phyloP scores from a whole-genome alignment of 352 stramenopile species.

The Blastocystis sp. region DNA sequence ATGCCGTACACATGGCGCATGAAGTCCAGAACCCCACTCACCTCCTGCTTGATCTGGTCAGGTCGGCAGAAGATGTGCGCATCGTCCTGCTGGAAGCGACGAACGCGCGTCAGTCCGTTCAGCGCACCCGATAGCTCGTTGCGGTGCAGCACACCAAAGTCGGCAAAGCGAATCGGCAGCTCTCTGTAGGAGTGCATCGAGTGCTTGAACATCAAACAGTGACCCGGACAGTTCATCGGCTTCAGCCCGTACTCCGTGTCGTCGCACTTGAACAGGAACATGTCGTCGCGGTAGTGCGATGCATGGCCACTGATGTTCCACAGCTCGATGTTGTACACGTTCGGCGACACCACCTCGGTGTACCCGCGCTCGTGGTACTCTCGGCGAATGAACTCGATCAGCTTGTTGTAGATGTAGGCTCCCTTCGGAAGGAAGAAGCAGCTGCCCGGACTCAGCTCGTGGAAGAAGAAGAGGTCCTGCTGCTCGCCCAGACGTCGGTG shows the following conservation, averaged over 20 bases:
- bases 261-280: slow-evolving; percentile 96
- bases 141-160: slow-evolving; percentile 94
- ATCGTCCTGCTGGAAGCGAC: slow-evolving; percentile 94
- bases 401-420: slow-evolving; percentile 92
- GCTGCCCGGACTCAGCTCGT: slow-evolving; percentile 86
- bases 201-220: slow-evolving; percentile 93
- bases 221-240: slow-evolving; percentile 98
- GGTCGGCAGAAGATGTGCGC: slow-evolving; percentile 93
- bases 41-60: slow-evolving; percentile 82
- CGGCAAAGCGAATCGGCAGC: slow-evolving; percentile 88
- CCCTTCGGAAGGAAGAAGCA: slow-evolving; percentile 96
- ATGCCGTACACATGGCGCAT: slow-evolving; percentile 96
- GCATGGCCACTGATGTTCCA: slow-evolving; percentile 91
- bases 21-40: slow-evolving; percentile 84
- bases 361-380: slow-evolving; percentile 81
- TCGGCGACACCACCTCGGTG: slow-evolving; percentile 90
- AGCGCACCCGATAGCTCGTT: slow-evolving; percentile 90
- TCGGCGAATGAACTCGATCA: slow-evolving; percentile 90
- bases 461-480: slow-evolving; percentile 92
- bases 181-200: slow-evolving; percentile 88
- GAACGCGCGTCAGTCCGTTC: slow-evolving; percentile 90
- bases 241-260: slow-evolving; percentile 83
- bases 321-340: slow-evolving; percentile 95
- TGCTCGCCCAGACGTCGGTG: slow-evolving; percentile 85
- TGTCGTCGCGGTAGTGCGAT: slow-evolving; percentile 95